Evolutionary conservation across 495 filamentous ascomycete species (phyloP).

Genomic region (Durotheca rogersii): DNA sequence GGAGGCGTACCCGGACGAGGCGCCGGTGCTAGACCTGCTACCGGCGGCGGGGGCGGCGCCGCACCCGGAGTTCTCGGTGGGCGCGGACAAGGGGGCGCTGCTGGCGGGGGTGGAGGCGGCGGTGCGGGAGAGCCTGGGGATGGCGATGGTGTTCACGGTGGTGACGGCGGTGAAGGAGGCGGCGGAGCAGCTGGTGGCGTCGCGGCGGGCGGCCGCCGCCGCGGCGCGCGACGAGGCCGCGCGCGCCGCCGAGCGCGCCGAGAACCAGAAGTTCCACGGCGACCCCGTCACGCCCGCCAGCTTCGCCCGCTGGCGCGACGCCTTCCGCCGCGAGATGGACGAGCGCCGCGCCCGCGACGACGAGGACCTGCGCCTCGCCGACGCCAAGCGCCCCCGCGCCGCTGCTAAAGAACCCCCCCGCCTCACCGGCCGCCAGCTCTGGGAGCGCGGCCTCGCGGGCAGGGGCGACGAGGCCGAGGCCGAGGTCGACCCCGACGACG

Average conservation of each 20-base stretch:
- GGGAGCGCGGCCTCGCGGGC: slow-evolving; percentile 77
- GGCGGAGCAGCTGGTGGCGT: slow-evolving; percentile 74
- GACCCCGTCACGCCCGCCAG: slow-evolving; percentile 79
- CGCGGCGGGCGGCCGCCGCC: slow-evolving; percentile 62
- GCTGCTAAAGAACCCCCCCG: slow-evolving; percentile 63
- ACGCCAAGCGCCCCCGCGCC: slow-evolving; percentile 69
- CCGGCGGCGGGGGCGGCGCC: slow-evolving; percentile 66
- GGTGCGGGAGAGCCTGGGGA: slow-evolving; percentile 87
- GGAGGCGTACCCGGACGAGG: slow-evolving; percentile 79
- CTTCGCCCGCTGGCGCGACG: slow-evolving; percentile 77
- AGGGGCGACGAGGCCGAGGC: slow-evolving; percentile 78
- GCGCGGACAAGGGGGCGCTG: slow-evolving; percentile 67
- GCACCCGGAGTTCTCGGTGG: slow-evolving; percentile 58
- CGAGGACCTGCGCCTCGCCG: slow-evolving; percentile 72
- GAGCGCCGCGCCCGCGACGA: slow-evolving; percentile 61
- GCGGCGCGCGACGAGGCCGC: slow-evolving; percentile 64
- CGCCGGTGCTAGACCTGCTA: slow-evolving; percentile 75
- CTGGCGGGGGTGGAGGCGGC: slow-evolving; percentile 66
- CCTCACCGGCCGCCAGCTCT: slow-evolving; percentile 79
- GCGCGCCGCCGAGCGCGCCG: slow-evolving; percentile 76
- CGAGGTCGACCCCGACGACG: no score
- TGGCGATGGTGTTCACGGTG: slow-evolving; percentile 97
- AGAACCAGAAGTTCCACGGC: slow-evolving; percentile 96
- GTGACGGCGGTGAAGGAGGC: slow-evolving; percentile 82
- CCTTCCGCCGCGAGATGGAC: slow-evolving; percentile 77